Conservation (phyloP, 768 basidiomycete species). For the Bullera alba region DNA sequence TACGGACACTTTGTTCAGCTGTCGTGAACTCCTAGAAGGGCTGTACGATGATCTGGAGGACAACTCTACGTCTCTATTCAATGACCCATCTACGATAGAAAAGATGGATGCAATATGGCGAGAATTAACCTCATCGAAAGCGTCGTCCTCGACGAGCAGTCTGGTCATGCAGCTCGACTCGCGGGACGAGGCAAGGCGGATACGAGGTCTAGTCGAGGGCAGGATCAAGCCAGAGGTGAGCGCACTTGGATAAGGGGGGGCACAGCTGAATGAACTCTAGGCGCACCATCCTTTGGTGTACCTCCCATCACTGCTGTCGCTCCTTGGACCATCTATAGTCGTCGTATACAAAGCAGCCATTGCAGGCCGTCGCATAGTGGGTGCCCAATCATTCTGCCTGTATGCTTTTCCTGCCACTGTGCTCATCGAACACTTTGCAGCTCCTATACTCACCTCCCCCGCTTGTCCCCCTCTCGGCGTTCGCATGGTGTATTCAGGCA, state of each 20-base stretch:
- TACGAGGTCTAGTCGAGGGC: background rate
- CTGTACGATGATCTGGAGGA: conserved; percentile 25
- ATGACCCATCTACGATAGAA: too few species aligned
- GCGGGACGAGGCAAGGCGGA: too few species aligned
- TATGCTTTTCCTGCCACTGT: background rate
- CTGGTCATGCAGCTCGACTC: too few species aligned
- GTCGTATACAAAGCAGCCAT: conserved; percentile 36
- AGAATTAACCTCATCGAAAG: too few species aligned
- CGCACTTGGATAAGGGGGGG: too few species aligned
- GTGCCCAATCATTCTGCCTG: conserved; percentile 4
- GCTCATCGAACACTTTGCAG: conserved; percentile 6
- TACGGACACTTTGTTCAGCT: conserved; percentile 14
- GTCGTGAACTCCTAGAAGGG: conserved; percentile 8
- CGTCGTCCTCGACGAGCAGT: too few species aligned
- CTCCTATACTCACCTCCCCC: conserved; percentile 41
- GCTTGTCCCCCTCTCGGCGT: conserved; percentile 29
- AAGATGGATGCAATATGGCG: too few species aligned
- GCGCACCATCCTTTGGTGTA: conserved; percentile 32
- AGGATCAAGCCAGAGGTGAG: background rate
- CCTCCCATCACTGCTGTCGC: conserved; percentile 23
- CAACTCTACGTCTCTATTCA: conserved; percentile 4
- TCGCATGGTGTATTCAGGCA: conserved; percentile 39
- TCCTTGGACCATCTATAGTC: conserved; percentile 33
- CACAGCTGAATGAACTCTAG: too few species aligned
- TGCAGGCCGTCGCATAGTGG: conserved; percentile 32